Evolutionary conservation across 805 yeast species (phyloP).

Genomic region (Wickerhamiella cacticola): DNA sequence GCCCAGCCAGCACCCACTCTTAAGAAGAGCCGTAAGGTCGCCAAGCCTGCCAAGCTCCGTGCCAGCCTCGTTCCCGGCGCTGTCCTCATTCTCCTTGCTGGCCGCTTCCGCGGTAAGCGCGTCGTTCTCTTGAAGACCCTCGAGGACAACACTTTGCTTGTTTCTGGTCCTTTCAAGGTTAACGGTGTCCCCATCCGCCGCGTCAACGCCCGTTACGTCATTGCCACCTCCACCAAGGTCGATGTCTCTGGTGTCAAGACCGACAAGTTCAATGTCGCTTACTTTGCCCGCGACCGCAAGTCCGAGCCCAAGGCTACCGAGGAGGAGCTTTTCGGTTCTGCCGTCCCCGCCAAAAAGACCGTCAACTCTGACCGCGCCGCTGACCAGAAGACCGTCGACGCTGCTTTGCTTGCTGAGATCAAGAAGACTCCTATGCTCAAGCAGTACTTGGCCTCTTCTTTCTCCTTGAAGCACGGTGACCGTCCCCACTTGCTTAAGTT

Average conservation of each 20-base stretch:
- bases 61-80: conserved; percentile 96
- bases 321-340: conserved; percentile 84
- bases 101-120: conserved; percentile 99
- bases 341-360: conserved; percentile 66
- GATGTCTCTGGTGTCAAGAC: conserved; percentile 69
- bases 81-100: conserved; percentile 92
- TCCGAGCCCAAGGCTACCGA: conserved; percentile 64
- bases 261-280: conserved; percentile 81
- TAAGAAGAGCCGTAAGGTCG: conserved; percentile 80
- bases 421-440: conserved; percentile 95
- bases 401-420: conserved; percentile 83
- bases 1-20: conserved; percentile 74
- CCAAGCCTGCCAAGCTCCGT: conserved; percentile 90
- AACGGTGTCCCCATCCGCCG: conserved; percentile 99
- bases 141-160: conserved; percentile 95
- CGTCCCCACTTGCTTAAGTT: conserved; percentile 96
- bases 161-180: conserved; percentile 98
- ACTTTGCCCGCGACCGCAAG: conserved; percentile 93
- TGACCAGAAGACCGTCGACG: conserved; percentile 93
- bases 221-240: conserved; percentile 94
- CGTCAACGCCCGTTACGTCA: conserved; percentile 96
- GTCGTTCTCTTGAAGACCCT: conserved; percentile 94
- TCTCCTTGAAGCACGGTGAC: conserved; percentile 97
- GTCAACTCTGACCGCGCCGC: conserved; percentile 87
- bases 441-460: conserved; percentile 89